Conservation (phyloP, 306 rosid genomes). For the Luffa aegyptiaca region DNA sequence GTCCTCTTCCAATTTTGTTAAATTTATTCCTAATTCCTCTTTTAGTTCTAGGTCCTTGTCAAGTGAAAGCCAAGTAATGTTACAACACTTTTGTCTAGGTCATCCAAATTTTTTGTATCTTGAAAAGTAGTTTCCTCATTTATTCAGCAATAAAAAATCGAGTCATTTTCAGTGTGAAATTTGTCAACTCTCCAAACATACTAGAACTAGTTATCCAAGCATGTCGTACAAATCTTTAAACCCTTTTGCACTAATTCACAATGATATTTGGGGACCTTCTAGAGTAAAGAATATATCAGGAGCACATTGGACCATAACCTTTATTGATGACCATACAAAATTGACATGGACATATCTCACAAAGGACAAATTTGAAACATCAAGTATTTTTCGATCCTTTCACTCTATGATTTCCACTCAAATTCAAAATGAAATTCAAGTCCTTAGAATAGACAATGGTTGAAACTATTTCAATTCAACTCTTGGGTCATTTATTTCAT, state of each 20-base stretch:
- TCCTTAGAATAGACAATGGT: background rate
- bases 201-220: no score
- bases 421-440: background rate
- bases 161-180: no score
- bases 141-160: no score
- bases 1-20: no score
- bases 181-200: no score
- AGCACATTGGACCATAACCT: no score
- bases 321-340: background rate
- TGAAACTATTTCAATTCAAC: background rate
- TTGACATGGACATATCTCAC: background rate
- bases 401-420: background rate
- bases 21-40: background rate
- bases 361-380: no score
- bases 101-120: no score
- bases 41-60: background rate
- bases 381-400: no score
- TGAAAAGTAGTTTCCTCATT: no score
- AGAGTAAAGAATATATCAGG: background rate
- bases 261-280: background rate
- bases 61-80: background rate
- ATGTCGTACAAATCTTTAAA: no score
- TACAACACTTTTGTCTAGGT: no score
- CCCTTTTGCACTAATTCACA: background rate
- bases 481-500: background rate